A percentile compares a stretch with the other conserved stretches of the same genome.
Evolutionary conservation across 495 filamentous ascomycete species (phyloP).

Genomic region (Podospora sp.): DNA sequence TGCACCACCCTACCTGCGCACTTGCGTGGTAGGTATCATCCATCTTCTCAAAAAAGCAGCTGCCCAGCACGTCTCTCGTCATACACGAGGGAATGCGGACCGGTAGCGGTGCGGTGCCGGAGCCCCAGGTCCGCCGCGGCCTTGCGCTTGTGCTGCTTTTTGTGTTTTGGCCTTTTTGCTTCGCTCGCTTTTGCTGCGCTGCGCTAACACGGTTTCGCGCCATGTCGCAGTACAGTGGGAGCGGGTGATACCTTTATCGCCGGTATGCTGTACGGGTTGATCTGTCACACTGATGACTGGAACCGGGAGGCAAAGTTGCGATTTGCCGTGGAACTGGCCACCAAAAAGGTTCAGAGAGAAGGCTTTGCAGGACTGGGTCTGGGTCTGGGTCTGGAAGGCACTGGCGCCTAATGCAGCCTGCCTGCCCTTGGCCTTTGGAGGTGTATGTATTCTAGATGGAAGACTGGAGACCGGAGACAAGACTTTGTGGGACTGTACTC

Average conservation of each 20-base stretch:
- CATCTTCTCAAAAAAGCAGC: background rate
- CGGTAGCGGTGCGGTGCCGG: background rate
- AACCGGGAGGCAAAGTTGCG: constrained; percentile 50
- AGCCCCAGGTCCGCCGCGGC: constrained; percentile 1
- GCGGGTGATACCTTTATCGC: constrained; percentile 79
- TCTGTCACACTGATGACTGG: constrained; percentile 56
- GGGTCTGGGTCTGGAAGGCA: background rate
- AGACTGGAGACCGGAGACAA: constrained; percentile 2
- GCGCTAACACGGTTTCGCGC: constrained; percentile 26
- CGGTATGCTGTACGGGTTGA: constrained; percentile 65
- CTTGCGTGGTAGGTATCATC: constrained; percentile 7
- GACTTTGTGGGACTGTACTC: constrained; percentile 2
- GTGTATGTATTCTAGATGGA: background rate
- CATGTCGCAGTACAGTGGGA: constrained; percentile 59
- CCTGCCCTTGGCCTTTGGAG: background rate
- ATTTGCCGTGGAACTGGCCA: constrained; percentile 69
- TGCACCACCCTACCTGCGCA: constrained; percentile 3
- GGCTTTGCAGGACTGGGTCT: constrained; percentile 61
- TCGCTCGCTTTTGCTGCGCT: background rate
- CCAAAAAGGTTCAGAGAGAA: constrained; percentile 66
- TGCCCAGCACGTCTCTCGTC: background rate
- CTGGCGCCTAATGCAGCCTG: constrained; percentile 12
- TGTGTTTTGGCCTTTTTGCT: too few relatives aligned
- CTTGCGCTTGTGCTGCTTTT: too few relatives aligned
- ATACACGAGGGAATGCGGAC: too few relatives aligned